These are phyloP conservation scores for Neonectria coccinea DNA, from an alignment of 2,329 filamentous ascomycete genomes.

Conservation along the genomic window DNA sequence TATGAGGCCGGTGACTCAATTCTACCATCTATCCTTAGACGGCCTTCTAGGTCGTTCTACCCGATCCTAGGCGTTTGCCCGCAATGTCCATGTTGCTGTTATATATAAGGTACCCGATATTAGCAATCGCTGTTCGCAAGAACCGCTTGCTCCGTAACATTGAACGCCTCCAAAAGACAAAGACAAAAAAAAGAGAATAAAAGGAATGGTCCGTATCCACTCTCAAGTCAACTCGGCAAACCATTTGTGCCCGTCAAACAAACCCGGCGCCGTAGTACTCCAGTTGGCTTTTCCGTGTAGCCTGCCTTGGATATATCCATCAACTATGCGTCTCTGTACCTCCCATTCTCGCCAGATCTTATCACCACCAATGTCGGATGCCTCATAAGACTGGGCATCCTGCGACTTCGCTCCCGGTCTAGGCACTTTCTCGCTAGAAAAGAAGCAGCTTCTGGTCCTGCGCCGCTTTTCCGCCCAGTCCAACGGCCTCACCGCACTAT, in stretches of 20 bases:
- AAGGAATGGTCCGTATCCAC: conserved; percentile 17
- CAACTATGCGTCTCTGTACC: conserved; percentile 6
- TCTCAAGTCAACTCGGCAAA: conserved; percentile 23
- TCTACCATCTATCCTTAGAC: conserved; percentile 14
- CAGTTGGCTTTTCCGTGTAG: not conserved
- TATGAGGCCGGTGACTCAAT: conserved; percentile 2
- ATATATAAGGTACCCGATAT: conserved; percentile 20
- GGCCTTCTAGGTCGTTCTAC: conserved; percentile 28
- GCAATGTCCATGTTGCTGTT: conserved; percentile 8
- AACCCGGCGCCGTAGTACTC: conserved; percentile 18
- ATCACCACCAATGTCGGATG: not conserved
- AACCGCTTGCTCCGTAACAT: conserved; percentile 19
- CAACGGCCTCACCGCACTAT: conserved; percentile 44
- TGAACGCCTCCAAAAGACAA: conserved; percentile 11
- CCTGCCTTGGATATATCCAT: conserved; percentile 11
- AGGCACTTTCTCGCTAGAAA: not conserved
- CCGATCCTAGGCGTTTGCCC: conserved; percentile 24
- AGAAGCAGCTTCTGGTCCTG: conserved; percentile 14
- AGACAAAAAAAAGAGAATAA: conserved; percentile 14
- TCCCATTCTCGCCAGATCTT: not conserved
- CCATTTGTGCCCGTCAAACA: conserved; percentile 8
- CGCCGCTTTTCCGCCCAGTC: conserved; percentile 35
- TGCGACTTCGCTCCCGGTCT: not conserved
- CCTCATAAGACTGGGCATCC: not conserved
- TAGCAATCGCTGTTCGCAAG: conserved; percentile 23